A percentile compares a stretch with the other conserved stretches of the same genome.
These are phyloP conservation scores for Termitomyces heimii DNA, from an alignment of 768 basidiomycete genomes.

Conservation along the genomic window DNA sequence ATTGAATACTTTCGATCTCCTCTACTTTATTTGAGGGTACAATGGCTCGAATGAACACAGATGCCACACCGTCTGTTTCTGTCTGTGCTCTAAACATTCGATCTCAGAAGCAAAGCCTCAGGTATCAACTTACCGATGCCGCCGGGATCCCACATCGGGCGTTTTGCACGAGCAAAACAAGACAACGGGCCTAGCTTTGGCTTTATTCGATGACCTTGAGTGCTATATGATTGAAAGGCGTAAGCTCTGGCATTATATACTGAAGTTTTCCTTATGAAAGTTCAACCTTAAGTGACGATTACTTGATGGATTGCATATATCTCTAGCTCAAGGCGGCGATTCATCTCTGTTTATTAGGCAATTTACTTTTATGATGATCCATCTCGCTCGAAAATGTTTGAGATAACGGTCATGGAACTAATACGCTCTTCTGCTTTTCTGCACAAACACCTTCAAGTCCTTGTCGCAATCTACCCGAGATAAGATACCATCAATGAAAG, in stretches of 20 bases:
- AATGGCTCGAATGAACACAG: background rate
- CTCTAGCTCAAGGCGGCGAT: background rate
- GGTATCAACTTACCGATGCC: background rate
- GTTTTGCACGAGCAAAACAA: background rate
- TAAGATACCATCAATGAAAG: conserved; percentile 11
- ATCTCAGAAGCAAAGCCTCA: too few relatives aligned
- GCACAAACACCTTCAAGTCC: too few relatives aligned
- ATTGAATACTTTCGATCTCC: too few relatives aligned
- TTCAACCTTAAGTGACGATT: background rate
- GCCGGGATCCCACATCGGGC: background rate
- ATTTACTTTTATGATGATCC: background rate
- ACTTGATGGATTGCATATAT: background rate
- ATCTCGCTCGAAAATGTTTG: background rate
- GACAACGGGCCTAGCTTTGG: background rate
- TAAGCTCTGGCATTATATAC: background rate
- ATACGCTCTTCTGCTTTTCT: background rate
- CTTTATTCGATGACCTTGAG: background rate
- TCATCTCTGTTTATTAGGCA: background rate
- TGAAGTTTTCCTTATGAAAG: background rate
- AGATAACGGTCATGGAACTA: background rate
- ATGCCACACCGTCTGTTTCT: background rate
- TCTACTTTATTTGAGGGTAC: background rate
- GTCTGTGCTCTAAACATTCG: background rate
- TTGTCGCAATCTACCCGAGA: conserved; percentile 8
- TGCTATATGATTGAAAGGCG: background rate